Evolutionary conservation across 306 rosid genomes (phyloP).

Genomic region (Prunus mongolica): DNA sequence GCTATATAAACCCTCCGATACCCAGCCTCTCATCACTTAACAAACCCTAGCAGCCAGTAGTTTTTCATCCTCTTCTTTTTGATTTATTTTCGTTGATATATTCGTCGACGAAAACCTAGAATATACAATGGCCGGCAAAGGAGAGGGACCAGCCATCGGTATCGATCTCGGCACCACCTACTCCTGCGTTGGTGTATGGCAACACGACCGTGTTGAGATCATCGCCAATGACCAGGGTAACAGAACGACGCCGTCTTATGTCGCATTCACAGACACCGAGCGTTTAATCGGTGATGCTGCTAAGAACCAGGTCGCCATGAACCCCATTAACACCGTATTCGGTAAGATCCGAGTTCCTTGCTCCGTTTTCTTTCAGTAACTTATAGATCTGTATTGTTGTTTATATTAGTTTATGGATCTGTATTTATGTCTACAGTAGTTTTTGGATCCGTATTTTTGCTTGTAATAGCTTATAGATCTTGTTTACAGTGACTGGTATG

Average conservation of each 20-base stretch:
- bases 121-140: slow-evolving; percentile 51
- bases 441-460: not conserved
- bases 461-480: not conserved
- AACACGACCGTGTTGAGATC: slow-evolving; percentile 65
- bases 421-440: not conserved
- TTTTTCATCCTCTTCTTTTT: not conserved
- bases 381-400: not conserved
- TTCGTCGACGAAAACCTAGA: not conserved
- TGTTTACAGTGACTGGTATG: not conserved
- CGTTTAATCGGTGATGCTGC: slow-evolving; percentile 65
- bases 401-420: not conserved
- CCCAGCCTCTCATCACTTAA: accelerated
- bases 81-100: not conserved
- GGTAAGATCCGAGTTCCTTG: slow-evolving; percentile 36
- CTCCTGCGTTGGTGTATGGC: slow-evolving; percentile 71
- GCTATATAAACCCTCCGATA: slow-evolving; percentile 20
- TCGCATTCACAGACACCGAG: slow-evolving; percentile 54
- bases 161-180: slow-evolving; percentile 70
- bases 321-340: slow-evolving; percentile 60
- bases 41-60: not conserved
- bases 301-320: slow-evolving; percentile 65
- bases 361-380: not conserved
- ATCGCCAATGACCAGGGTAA: slow-evolving; percentile 70
- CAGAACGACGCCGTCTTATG: slow-evolving; percentile 67
- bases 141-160: slow-evolving; percentile 72